Base-by-base conservation (phyloP, 345 rosid genomes). In the Theobroma cacao region DNA sequence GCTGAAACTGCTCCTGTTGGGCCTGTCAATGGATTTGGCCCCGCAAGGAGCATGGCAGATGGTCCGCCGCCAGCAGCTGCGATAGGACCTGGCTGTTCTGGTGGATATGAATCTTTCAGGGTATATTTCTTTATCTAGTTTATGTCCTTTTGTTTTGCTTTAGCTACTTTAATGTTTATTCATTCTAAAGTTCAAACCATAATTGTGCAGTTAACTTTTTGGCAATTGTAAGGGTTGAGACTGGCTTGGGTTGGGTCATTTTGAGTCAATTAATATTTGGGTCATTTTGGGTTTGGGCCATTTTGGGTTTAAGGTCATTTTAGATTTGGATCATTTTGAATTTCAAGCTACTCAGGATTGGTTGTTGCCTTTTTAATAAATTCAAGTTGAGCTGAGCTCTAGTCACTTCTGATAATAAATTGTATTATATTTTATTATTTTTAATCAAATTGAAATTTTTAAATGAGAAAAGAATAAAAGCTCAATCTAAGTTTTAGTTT, bases 81-180 rank as follows among this genome's bases (percentile, higher is more conserved):
- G 47, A 45, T 84, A 43, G 75, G 86, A 66, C 81, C 75, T 69
- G 81, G 84, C 74, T 58, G 77, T 41, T 79, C 86, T 71, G 69
- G 84, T 75, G 86, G 87, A 78, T 85, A 80, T 74, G 88, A 84
- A 60, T 52, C 72, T 76, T 58, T 69, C 31, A 77, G 84, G 90
- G 90, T 89, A 85, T 86, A 85, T 72, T 53, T 80, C 22, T 59
- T 45, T 48, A 47, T 52, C 13, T 33, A 13, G 11, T 40, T 68
- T 22, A 59, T 75, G 22, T 20, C 68, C 61, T 18, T 28, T 18
- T 77, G 13, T 61, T 22, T 60, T 72, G 45, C 48, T 72, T 50
- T 71, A 50, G n/a, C 45, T 45, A 26, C 22, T 68, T 65, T 26
- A 68, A 45, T 26, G 28, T 24, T 43, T 68, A 26, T 43, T 13